Evolutionary conservation across 2,329 filamentous ascomycete genomes (phyloP).

Genomic region (Penicillium decumbens): DNA sequence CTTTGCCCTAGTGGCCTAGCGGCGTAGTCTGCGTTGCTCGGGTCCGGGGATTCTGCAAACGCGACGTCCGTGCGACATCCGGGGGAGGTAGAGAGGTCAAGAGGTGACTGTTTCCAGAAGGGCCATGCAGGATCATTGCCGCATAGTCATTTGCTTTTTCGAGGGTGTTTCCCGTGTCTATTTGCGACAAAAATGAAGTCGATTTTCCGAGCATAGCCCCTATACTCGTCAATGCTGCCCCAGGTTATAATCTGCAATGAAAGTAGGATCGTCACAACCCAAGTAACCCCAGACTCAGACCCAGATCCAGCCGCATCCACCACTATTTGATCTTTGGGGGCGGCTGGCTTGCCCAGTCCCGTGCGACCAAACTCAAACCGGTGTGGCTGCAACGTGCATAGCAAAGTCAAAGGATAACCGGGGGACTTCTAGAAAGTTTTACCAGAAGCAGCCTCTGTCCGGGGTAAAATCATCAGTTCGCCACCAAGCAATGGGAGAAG

Average conservation of each 20-base stretch:
- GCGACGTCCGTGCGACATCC: slow-evolving; percentile 21
- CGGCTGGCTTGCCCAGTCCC: slow-evolving; percentile 8
- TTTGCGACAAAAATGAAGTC: neutral
- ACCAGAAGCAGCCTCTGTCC: neutral
- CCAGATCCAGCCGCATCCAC: slow-evolving; percentile 18
- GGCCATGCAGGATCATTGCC: neutral
- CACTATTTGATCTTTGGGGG: neutral
- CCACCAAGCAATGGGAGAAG: neutral
- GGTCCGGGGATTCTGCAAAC: slow-evolving; percentile 26
- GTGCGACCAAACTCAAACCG: slow-evolving; percentile 22
- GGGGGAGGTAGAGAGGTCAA: neutral
- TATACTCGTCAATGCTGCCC: neutral
- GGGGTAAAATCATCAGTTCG: neutral
- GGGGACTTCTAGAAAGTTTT: slow-evolving; percentile 15
- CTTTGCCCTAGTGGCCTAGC: slow-evolving; percentile 18
- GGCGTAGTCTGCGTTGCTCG: slow-evolving; percentile 7
- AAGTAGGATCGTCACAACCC: slow-evolving; percentile 8
- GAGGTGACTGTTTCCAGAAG: neutral
- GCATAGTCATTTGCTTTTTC: neutral
- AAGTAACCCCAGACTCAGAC: slow-evolving; percentile 8
- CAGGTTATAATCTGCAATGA: too few species aligned
- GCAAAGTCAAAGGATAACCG: slow-evolving; percentile 4
- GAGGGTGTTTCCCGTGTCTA: neutral
- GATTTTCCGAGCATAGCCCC: neutral
- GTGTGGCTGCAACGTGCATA: slow-evolving; percentile 22